Percentiles rank a stretch among this genome's conserved stretches.
phyloP scores from a whole-genome alignment of 345 rosid genomes.

The Trapa bicornis region DNA sequence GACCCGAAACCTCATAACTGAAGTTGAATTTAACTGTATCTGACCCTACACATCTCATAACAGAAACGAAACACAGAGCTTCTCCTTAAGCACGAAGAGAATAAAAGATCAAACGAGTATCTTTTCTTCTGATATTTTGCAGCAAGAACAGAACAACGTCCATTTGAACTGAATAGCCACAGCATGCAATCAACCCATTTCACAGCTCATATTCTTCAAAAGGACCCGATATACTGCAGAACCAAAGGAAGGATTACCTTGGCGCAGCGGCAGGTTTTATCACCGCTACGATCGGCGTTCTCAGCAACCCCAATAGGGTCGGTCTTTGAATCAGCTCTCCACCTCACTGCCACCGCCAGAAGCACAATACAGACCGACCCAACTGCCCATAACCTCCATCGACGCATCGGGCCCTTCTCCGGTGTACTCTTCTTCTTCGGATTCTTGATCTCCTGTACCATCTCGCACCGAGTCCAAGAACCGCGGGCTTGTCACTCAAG shows the following conservation, averaged over 20 bases:
- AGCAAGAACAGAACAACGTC: background rate
- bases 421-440: constrained; percentile 15
- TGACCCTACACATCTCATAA: background rate
- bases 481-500: too few species aligned
- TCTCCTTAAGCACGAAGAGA: background rate
- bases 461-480: constrained; percentile 1
- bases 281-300: background rate
- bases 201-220: background rate
- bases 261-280: constrained; percentile 39
- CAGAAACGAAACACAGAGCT: background rate
- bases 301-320: constrained; percentile 16
- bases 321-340: constrained; percentile 13
- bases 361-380: constrained; percentile 28
- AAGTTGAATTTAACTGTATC: background rate
- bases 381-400: constrained; percentile 18
- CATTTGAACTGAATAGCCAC: background rate
- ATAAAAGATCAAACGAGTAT: background rate
- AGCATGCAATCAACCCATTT: constrained; percentile 3
- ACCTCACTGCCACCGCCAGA: constrained; percentile 32
- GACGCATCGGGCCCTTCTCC: constrained; percentile 3
- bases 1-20: background rate
- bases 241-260: constrained; percentile 28
- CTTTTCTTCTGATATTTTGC: background rate
- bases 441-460: constrained; percentile 13
- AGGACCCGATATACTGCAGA: constrained; percentile 4